phyloP scores from a whole-genome alignment of 352 stramenopile genomes.

The Globisporangium barbulae region DNA sequence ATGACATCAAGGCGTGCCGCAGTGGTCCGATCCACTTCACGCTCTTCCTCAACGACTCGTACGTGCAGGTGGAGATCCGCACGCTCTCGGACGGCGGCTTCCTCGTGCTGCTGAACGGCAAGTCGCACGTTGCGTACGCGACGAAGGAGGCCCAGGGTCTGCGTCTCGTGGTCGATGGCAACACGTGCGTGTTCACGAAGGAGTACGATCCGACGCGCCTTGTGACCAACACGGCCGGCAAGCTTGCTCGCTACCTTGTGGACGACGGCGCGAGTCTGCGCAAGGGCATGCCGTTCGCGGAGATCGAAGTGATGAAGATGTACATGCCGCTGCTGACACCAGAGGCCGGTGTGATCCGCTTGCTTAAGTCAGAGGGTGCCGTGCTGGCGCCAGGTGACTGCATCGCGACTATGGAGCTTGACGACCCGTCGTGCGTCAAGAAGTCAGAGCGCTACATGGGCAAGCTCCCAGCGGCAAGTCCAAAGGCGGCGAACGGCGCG shows the following conservation, averaged over 20 bases:
- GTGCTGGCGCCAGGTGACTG: constrained; percentile 95
- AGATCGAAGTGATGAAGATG: constrained; percentile 99
- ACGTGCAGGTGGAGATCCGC: constrained; percentile 93
- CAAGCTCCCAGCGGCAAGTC: constrained; percentile 41
- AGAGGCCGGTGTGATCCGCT: constrained; percentile 94
- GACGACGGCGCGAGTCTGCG: constrained; percentile 91
- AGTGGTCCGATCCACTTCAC: constrained; percentile 91
- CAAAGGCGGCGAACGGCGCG: constrained; percentile 29
- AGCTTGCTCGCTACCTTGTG: constrained; percentile 99
- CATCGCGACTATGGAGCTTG: constrained; percentile 96
- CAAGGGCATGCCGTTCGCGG: constrained; percentile 83
- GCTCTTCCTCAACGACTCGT: constrained; percentile 87
- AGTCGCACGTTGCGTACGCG: constrained; percentile 96
- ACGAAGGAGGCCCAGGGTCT: constrained; percentile 89
- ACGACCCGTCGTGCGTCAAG: constrained; percentile 97
- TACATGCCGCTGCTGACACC: constrained; percentile 99
- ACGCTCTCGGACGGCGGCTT: constrained; percentile 97
- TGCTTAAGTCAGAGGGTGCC: constrained; percentile 95
- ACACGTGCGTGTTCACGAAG: constrained; percentile 97
- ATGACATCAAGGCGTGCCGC: constrained; percentile 91
- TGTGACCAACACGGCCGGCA: constrained; percentile 97
- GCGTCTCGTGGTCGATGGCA: constrained; percentile 92
- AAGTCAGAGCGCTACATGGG: constrained; percentile 92
- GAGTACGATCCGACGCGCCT: constrained; percentile 99
- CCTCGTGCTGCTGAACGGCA: constrained; percentile 95